Conservation (phyloP, 2,329 filamentous ascomycete genomes). For the Furcasterigmium sp. region DNA sequence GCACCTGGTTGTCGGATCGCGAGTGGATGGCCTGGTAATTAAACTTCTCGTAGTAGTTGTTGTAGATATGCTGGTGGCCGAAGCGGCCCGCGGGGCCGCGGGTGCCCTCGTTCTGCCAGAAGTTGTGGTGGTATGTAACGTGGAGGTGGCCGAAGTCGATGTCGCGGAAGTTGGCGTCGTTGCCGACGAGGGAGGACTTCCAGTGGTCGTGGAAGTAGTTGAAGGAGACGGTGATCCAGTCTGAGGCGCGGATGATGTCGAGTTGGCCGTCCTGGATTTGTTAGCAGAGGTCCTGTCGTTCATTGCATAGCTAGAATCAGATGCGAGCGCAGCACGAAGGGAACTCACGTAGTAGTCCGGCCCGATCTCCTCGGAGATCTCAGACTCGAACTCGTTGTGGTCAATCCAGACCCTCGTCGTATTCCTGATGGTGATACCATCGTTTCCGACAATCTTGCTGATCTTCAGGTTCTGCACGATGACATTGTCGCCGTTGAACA, state of each 20-base stretch:
- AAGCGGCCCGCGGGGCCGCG: slow-evolving; percentile 43
- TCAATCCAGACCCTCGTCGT: slow-evolving; percentile 41
- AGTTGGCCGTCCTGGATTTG: slow-evolving; percentile 33
- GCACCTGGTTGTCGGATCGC: slow-evolving; percentile 40
- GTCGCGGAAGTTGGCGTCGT: slow-evolving; percentile 30
- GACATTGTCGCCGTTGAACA: slow-evolving; percentile 29
- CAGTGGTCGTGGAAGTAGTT: slow-evolving; percentile 46
- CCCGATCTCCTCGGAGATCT: slow-evolving; percentile 24
- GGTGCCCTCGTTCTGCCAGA: slow-evolving; percentile 39
- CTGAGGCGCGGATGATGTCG: slow-evolving; percentile 36
- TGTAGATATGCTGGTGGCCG: slow-evolving; percentile 43
- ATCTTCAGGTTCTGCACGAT: slow-evolving; percentile 33
- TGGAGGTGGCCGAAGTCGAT: slow-evolving; percentile 37
- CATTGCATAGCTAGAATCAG: no score
- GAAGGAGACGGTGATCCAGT: slow-evolving; percentile 41
- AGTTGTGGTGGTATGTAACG: slow-evolving; percentile 45
- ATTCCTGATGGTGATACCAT: slow-evolving; percentile 38
- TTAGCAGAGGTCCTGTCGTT: no score
- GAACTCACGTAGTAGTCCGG: slow-evolving; percentile 30
- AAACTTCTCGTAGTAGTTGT: slow-evolving; percentile 42
- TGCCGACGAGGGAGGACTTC: slow-evolving; percentile 39
- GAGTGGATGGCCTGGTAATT: slow-evolving; percentile 43
- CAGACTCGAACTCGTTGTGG: slow-evolving; percentile 40
- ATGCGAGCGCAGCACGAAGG: no score
- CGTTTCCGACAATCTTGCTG: slow-evolving; percentile 29